Percentiles rank a stretch among this genome's conserved stretches.
These are phyloP conservation scores for Talaromyces verruculosus DNA, from an alignment of 2,329 filamentous ascomycete genomes.

Conservation along the genomic window DNA sequence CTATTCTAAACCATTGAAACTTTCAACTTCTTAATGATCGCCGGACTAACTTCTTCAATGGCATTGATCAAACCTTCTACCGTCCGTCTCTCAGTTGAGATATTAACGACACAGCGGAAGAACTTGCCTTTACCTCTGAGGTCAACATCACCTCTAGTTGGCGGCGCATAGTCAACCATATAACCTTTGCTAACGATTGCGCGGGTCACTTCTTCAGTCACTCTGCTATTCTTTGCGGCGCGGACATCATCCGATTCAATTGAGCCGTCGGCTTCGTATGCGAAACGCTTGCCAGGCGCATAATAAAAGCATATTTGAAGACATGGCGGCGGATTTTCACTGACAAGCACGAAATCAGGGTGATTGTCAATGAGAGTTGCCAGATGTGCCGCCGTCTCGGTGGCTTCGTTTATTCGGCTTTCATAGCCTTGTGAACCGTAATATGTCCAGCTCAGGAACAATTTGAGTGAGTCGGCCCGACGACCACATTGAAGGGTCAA, in stretches of 20 bases:
- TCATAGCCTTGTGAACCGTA: constrained; percentile 76
- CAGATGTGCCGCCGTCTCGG: constrained; percentile 69
- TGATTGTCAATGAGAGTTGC: constrained; percentile 57
- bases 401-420: constrained; percentile 68
- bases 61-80: constrained; percentile 62
- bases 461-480: constrained; percentile 78
- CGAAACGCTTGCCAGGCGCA: constrained; percentile 57
- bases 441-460: constrained; percentile 86
- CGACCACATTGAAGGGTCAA: constrained; percentile 91
- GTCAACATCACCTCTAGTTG: constrained; percentile 46
- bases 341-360: constrained; percentile 68
- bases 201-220: constrained; percentile 57
- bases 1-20: constrained; percentile 20
- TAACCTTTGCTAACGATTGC: constrained; percentile 61
- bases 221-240: constrained; percentile 52
- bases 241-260: constrained; percentile 35
- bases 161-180: constrained; percentile 67
- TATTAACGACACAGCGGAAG: constrained; percentile 68
- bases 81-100: constrained; percentile 59
- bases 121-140: constrained; percentile 62
- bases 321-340: constrained; percentile 76
- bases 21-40: constrained; percentile 34
- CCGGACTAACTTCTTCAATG: constrained; percentile 52
- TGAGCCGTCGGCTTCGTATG: constrained; percentile 31
- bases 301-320: constrained; percentile 96